Evolutionary conservation across 148 eudicot species (phyloP).

Genomic region (Vaccinium macrocarpon): DNA sequence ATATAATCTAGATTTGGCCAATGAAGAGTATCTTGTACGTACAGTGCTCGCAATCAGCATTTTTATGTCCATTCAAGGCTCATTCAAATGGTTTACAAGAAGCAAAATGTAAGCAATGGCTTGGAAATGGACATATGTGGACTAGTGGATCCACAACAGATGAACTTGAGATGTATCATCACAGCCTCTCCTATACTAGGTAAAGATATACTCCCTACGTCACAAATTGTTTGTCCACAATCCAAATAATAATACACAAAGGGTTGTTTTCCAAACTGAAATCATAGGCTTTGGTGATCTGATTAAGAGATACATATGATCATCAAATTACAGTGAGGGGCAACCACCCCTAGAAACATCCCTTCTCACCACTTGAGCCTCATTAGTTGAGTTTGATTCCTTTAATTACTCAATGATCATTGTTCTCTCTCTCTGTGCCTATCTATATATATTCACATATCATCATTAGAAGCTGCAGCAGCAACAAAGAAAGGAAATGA

Average conservation of each 20-base stretch:
- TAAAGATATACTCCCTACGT: not conserved
- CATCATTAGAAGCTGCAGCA: not conserved
- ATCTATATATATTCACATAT: not conserved
- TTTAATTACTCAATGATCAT: too few species aligned
- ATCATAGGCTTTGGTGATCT: not conserved
- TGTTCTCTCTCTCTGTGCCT: too few species aligned
- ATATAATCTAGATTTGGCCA: not conserved
- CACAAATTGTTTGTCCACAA: not conserved
- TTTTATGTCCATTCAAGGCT: not conserved
- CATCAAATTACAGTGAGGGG: not conserved
- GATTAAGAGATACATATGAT: not conserved
- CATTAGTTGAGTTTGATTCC: too few species aligned
- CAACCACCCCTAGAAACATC: not conserved
- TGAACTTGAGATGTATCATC: not conserved
- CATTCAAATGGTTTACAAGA: not conserved
- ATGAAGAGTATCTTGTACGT: not conserved
- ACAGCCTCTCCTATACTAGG: not conserved
- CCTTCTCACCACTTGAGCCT: slow-evolving; percentile 1
- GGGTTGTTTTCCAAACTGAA: not conserved
- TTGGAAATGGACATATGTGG: not conserved
- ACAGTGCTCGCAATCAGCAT: not conserved
- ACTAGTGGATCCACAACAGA: not conserved
- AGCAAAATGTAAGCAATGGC: not conserved
- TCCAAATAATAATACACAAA: not conserved
- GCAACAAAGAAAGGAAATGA: not conserved